Percentiles rank a stretch among this genome's conserved stretches.
Evolutionary conservation across 2,329 filamentous ascomycete species (phyloP).

Genomic region (Phoma sp.): DNA sequence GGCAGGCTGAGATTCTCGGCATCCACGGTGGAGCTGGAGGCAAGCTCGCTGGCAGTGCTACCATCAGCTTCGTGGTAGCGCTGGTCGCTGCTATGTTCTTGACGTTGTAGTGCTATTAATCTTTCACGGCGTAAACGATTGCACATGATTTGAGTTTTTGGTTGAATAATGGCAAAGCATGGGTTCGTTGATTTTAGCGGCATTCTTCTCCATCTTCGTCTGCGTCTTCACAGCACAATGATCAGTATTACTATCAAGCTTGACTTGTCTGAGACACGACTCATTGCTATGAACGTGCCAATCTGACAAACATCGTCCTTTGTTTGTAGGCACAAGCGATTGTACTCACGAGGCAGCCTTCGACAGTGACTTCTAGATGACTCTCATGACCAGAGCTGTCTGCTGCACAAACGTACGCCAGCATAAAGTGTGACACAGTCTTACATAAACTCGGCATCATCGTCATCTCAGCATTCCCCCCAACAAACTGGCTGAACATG

Average conservation of each 20-base stretch:
- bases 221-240: background rate
- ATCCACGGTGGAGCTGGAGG: constrained; percentile 41
- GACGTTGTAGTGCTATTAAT: constrained; percentile 26
- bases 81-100: constrained; percentile 38
- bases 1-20: constrained; percentile 45
- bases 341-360: background rate
- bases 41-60: constrained; percentile 35
- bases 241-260: background rate
- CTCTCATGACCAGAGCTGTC: background rate
- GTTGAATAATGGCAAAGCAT: background rate
- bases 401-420: background rate
- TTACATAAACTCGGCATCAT: background rate
- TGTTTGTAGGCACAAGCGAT: background rate
- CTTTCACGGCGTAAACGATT: background rate
- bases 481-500: background rate
- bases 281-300: background rate
- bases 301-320: background rate
- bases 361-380: background rate
- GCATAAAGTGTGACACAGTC: background rate
- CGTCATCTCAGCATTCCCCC: background rate
- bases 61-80: constrained; percentile 44
- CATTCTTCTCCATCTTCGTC: background rate
- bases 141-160: constrained; percentile 1
- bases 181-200: background rate
- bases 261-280: too few species aligned